Base-by-base conservation (phyloP, 352 stramenopile species). In the Globisporangium radiosum region DNA sequence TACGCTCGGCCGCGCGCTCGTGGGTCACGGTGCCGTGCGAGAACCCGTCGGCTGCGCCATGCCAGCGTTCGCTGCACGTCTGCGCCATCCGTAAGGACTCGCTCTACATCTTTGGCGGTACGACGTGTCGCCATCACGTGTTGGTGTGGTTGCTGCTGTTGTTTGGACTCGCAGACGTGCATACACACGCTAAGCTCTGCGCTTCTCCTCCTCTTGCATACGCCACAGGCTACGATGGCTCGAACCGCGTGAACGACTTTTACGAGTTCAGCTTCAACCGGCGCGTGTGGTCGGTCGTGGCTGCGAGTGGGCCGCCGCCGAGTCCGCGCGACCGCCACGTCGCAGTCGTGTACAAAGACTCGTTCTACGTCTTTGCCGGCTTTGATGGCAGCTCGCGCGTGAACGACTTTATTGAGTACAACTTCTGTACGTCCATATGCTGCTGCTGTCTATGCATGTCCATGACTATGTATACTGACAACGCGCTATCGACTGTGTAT, bases 351-450 rank as follows among this genome's bases (percentile, higher is more conserved):
- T 94, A 97, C 75, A 90, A 90, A 47, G 88, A 96, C 60, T 90
- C 81, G 48, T 96, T 98, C 67, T 98, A 96, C 64, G 87, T 98
- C 10, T 98, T 98, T 54, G 91, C 82, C 2, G 94, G 95, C 36
- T 98, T 98, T 62, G 89, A 98, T 68, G 95, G 95, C 33, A 92
- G 76, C 60, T 88, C 80, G 55, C 83, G 95, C 36, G 87, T 98
- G 38, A 98, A 98, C 66, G 92, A 98, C 63, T 97, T 98, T 71
- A 87, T 98, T 69, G 82, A 96, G 62, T 98, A 95, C 70, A 92
- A 96, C 66, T 98, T 98, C 63, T 65, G 84, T 97, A 83, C 40
- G 70, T 75, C n/a, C n/a, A 0, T 13, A 37, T 42, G 17, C 17
- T 17, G 38, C 36, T 45, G 17, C 17, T 17, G 38, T 39, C 7